Base-by-base conservation (phyloP, 805 yeast genomes). In the Ogataea methylovora region DNA sequence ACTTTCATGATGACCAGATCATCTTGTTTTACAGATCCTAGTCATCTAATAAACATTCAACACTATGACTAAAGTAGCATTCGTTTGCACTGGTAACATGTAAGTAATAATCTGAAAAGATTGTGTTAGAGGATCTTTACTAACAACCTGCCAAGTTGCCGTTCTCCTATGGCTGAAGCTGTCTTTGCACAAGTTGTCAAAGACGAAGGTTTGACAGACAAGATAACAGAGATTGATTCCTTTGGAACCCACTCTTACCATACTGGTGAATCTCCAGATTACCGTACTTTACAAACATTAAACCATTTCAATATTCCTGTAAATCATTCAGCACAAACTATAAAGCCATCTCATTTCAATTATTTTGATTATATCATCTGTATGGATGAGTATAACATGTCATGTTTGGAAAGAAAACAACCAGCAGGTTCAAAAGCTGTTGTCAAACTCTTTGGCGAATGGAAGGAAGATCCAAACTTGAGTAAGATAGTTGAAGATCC, bases 121-220 rank as follows among this genome's bases (percentile, higher is more conserved):
- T n/a, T n/a, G n/a, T n/a, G n/a, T n/a, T n/a, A n/a, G n/a, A n/a
- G n/a, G n/a, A n/a, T n/a, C n/a, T n/a, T n/a, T n/a, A n/a, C n/a
- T n/a, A n/a, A n/a, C n/a, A 18, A 20, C 6, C 22, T 20, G 9
- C 22, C n/a, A 24, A 78, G 84, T 16, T 87, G 97, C 52, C 88
- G 97, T 32, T 86, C 96, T 2, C 97, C 97, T 11, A 90, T 88
- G 97, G 97, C 97, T 0, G 97, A 90, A 52, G 96, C 96, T 0
- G 84, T 87, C 1, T 86, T 88, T 60, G 67, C 65, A 31, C 76
- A 84, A 38, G 62, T 64, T 12, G 94, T 84, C 8, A 55, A 73
- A 28, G 53, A 72, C 29, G 55, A 59, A 15, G 79, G 79, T 0
- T 55, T 63, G 20, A 49, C 40, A 23, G 57, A 52, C 13, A 51